Conservation (phyloP, 2,329 filamentous ascomycete genomes). For the Fusarium sambucinum region DNA sequence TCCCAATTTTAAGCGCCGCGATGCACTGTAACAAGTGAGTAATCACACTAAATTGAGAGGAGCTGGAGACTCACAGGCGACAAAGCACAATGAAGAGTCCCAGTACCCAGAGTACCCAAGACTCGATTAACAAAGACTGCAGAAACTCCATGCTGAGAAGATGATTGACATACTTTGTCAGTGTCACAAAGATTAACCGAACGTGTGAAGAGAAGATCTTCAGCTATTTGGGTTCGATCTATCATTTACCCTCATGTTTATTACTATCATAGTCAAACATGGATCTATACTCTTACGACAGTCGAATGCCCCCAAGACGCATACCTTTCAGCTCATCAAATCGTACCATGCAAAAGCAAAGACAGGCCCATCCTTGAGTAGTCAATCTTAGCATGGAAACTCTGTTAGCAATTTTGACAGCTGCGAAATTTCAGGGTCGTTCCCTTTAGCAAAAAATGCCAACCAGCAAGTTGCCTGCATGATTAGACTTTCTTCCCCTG, state of each 20-base stretch:
- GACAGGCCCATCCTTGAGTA: background rate
- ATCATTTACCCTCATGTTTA: background rate
- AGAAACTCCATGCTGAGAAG: conserved; percentile 44
- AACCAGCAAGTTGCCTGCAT: conserved; percentile 1
- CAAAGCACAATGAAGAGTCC: conserved; percentile 46
- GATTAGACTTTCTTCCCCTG: conserved; percentile 12
- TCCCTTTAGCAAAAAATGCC: background rate
- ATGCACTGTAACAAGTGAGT: conserved; percentile 30
- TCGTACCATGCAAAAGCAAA: background rate
- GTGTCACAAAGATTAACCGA: background rate
- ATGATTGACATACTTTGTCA: background rate
- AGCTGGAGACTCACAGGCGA: conserved; percentile 38
- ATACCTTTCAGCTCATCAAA: background rate
- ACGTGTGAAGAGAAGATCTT: background rate
- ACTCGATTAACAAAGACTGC: conserved; percentile 47
- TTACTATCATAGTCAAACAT: background rate
- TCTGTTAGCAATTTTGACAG: background rate
- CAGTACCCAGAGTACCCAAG: conserved; percentile 48
- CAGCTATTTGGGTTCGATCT: background rate
- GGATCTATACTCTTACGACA: background rate
- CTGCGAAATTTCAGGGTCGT: background rate
- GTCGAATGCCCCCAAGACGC: background rate
- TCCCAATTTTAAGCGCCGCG: conserved; percentile 56
- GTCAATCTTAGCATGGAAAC: background rate
- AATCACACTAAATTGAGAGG: background rate